Evolutionary conservation across 371 early-diverging fungal genomes (phyloP).

Genomic region (Chytridium lagenaria): DNA sequence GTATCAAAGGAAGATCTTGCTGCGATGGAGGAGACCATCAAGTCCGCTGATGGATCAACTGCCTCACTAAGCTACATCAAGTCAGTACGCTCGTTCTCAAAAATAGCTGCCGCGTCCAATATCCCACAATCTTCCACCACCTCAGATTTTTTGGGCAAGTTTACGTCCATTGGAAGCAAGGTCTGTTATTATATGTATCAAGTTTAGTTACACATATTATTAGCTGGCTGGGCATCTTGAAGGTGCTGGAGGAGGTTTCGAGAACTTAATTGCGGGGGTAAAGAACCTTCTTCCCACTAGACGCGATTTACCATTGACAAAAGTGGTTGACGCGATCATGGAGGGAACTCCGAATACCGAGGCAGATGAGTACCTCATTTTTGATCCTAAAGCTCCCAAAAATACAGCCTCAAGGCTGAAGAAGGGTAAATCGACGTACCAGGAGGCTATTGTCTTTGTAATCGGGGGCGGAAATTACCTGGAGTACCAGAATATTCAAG

Average conservation of each 20-base stretch:
- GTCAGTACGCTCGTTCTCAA: slow-evolving; percentile 38
- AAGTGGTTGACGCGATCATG: slow-evolving; percentile 86
- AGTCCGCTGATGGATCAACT: slow-evolving; percentile 75
- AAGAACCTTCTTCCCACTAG: slow-evolving; percentile 90
- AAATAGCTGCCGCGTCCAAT: slow-evolving; percentile 34
- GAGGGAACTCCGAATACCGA: slow-evolving; percentile 51
- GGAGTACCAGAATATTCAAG: slow-evolving; percentile 94
- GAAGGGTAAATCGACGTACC: slow-evolving; percentile 64
- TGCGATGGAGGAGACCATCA: slow-evolving; percentile 80
- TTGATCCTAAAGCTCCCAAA: slow-evolving; percentile 78
- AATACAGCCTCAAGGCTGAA: slow-evolving; percentile 35
- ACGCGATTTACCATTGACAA: slow-evolving; percentile 86
- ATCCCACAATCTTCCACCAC: neutral
- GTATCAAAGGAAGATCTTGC: slow-evolving; percentile 78
- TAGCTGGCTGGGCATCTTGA: slow-evolving; percentile 80
- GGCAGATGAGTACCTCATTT: slow-evolving; percentile 82
- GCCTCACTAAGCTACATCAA: slow-evolving; percentile 81
- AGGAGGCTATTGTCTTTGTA: slow-evolving; percentile 94
- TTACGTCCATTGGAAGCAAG: slow-evolving; percentile 20
- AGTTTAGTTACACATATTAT: neutral
- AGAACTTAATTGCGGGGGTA: slow-evolving; percentile 89
- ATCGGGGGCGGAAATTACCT: slow-evolving; percentile 96
- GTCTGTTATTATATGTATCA: neutral
- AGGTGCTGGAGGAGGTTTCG: slow-evolving; percentile 81
- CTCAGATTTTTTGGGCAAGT: slow-evolving; percentile 21